phyloP scores from a whole-genome alignment of 345 rosid species.

The Eucalyptus caleyi region DNA sequence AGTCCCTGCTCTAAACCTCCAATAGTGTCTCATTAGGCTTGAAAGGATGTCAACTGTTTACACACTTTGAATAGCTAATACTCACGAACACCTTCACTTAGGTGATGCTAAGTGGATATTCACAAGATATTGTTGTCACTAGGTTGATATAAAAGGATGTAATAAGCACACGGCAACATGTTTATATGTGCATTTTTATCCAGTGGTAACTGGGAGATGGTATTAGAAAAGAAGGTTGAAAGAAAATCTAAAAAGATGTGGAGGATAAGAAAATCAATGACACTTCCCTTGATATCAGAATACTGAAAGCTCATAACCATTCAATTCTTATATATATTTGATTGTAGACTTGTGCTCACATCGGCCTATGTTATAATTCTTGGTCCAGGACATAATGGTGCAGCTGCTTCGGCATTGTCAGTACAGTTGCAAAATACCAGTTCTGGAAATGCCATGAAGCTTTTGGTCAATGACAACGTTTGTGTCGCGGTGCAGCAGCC shows the following conservation, averaged over 20 bases:
- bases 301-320: neutral
- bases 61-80: neutral
- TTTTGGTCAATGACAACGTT: neutral
- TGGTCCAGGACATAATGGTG: neutral
- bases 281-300: neutral
- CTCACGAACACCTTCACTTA: neutral
- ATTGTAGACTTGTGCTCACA: neutral
- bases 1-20: neutral
- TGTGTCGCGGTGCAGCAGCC: neutral
- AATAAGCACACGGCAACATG: neutral
- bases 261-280: neutral
- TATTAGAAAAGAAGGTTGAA: neutral
- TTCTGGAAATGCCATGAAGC: neutral
- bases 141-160: neutral
- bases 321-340: too few relatives aligned
- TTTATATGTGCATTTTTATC: neutral
- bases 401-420: neutral
- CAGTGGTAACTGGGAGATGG: neutral
- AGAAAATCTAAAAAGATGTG: neutral
- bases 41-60: neutral
- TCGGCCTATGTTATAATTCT: neutral
- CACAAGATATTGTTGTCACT: neutral
- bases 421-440: neutral
- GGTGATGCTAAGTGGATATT: neutral
- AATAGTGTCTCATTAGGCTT: neutral